These are phyloP conservation scores for Colletotrichum noveboracense DNA, from an alignment of 2,329 filamentous ascomycete genomes.

Conservation along the genomic window DNA sequence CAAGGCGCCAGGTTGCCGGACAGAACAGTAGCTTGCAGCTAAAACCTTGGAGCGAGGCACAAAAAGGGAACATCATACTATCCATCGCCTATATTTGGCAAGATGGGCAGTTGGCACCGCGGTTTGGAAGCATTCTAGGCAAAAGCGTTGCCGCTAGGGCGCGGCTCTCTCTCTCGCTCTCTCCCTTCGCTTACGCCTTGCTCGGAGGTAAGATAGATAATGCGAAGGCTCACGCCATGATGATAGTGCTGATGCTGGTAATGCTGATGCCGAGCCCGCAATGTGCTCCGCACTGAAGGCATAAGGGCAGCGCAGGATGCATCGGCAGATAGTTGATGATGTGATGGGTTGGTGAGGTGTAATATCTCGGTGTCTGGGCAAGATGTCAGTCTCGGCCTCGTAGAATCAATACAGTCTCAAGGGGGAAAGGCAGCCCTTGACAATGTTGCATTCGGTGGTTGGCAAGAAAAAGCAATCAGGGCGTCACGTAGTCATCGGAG, in stretches of 20 bases:
- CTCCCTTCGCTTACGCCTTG: background rate
- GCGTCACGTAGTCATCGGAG: background rate
- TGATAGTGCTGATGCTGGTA: background rate
- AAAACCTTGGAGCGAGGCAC: background rate
- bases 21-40: constrained; percentile 16
- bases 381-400: background rate
- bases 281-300: background rate
- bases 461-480: background rate
- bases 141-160: background rate
- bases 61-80: background rate
- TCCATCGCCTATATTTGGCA: background rate
- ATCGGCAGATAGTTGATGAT: background rate
- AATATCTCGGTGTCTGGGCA: background rate
- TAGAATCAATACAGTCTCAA: background rate
- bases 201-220: background rate
- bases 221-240: background rate
- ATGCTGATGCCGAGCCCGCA: background rate
- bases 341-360: background rate
- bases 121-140: constrained; percentile 1
- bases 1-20: constrained; percentile 6
- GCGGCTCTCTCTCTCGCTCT: background rate
- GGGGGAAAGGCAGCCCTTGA: background rate
- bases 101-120: background rate
- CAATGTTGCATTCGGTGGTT: background rate
- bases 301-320: background rate